Evolutionary conservation across 1,139 yeast genomes (phyloP), one percentile per base, ranked within the genome.

Genomic region (Yamadazyma membranifaciens): DNA sequence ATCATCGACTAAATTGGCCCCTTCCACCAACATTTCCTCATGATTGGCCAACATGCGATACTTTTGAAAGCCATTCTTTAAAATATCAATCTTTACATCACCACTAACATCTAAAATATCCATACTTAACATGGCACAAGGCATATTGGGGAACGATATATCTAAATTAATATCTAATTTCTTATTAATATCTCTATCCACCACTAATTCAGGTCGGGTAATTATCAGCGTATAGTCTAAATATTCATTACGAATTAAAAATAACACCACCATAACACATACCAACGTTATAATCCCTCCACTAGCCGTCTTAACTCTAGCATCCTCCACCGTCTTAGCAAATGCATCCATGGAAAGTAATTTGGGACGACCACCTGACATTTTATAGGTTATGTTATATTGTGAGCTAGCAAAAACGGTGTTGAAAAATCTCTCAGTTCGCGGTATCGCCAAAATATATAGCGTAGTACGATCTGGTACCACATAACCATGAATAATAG

Each of bases 311-410:
- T 86, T 81, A 45, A 92, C 80, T 43, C 87, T 76, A 5, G 96
- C 95, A 60, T 92, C 98, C 54, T 91, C 98, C 34, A 87, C 91
- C 6, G 98, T 88, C 63, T 89, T 91, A 27, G 96, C 82, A 63
- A 92, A 92, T 10, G 95, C 96, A 63, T 92, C 98, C 46, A 86
- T 71, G 33, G 83, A 78, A 42, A 86, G 67, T 48, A 87, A 68
- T 45, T 69, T 67, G 16, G 80, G 78, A 50, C 67, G 70, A 6
- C 66, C 51, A 6, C 66, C 51, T 30, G 62, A 51, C 67, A 62
- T 62, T 16, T 24, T 13, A 9, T 13, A 25, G 24, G n/a, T n/a
- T n/a, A n/a, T n/a, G n/a, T n/a, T n/a, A n/a, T n/a, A n/a, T n/a
- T n/a, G n/a, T n/a, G n/a, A n/a, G n/a, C 12, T 25, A 7, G 9